Percentiles rank a stretch among this genome's conserved stretches.
Evolutionary conservation across 139 green algal genomes (phyloP).

Genomic region (Asterochloris sp.): DNA sequence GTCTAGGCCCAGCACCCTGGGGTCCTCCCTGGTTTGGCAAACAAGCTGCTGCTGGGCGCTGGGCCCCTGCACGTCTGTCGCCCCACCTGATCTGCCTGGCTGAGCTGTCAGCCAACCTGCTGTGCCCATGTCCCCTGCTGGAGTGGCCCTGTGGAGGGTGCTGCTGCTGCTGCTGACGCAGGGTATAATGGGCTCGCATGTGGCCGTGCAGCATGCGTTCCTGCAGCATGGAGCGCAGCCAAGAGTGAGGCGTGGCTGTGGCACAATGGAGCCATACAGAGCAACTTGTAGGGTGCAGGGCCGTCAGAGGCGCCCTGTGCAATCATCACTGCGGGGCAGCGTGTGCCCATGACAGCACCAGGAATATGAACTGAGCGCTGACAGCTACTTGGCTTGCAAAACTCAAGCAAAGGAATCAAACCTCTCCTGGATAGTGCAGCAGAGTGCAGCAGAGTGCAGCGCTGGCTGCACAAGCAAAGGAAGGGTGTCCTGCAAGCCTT

Average conservation of each 20-base stretch:
- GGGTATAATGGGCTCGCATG: neutral
- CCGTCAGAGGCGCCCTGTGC: neutral
- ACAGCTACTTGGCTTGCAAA: no score
- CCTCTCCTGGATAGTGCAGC: no score
- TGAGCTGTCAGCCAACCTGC: neutral
- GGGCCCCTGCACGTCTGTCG: neutral
- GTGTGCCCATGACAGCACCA: neutral
- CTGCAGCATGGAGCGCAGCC: neutral
- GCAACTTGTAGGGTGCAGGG: neutral
- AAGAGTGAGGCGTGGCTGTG: neutral
- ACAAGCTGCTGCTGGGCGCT: neutral
- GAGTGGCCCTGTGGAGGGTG: neutral
- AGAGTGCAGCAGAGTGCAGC: no score
- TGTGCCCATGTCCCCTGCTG: neutral
- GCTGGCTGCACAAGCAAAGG: no score
- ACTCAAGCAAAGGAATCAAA: no score
- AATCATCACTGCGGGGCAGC: neutral
- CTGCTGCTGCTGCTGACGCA: neutral
- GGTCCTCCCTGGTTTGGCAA: neutral
- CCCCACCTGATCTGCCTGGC: neutral
- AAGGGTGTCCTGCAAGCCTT: no score
- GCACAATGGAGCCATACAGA: neutral
- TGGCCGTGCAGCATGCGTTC: neutral
- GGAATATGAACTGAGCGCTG: no score
- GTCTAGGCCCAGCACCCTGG: constrained; percentile 17